Evolutionary conservation across 1,139 yeast species (phyloP), one percentile per base, ranked within the genome.

Genomic region (Yamadazyma jaroonii): DNA sequence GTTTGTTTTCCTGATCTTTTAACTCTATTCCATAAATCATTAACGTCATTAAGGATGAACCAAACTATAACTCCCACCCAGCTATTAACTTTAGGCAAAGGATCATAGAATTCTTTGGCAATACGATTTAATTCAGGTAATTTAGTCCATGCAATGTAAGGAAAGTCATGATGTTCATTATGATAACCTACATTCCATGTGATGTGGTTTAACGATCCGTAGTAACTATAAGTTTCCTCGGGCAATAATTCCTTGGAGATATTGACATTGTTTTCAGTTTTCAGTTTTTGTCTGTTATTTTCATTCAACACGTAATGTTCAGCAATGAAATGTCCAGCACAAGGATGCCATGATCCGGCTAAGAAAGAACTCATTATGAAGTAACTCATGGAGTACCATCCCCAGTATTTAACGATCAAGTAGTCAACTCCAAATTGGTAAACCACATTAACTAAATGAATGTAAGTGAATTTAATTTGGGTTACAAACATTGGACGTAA

Each of bases 141-240:
- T 45, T 81, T 79, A 1, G 94, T 75, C 97, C 97, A 89, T 0
- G 97, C 92, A 49, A 89, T 76, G 57, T 80, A 89, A 1, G 97
- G 97, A 69, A 89, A 89, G 61, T 89, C 97, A 54, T 89, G 97
- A 59, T 89, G 97, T 61, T 89, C 97, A 54, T 85, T 88, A 59
- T 89, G 97, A 57, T 87, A 81, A 2, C 97, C 97, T 8, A 88
- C 96, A 52, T 89, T 89, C 90, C 95, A 89, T 1, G 94, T 87
- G 42, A 89, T 63, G 24, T 68, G 45, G 54, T 89, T 89, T 50
- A 89, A 71, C 13, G 79, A 64, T 0, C 97, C 97, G 52, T 89
- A 89, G 63, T 89, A 89, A 9, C 95, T 84, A 56, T 83, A 89
- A 0, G 97, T 89, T 56, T 89, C 97, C 17, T 74, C 69, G 0